Base-by-base conservation (phyloP, 2,329 filamentous ascomycete species). In the Colletotrichum camelliae region DNA sequence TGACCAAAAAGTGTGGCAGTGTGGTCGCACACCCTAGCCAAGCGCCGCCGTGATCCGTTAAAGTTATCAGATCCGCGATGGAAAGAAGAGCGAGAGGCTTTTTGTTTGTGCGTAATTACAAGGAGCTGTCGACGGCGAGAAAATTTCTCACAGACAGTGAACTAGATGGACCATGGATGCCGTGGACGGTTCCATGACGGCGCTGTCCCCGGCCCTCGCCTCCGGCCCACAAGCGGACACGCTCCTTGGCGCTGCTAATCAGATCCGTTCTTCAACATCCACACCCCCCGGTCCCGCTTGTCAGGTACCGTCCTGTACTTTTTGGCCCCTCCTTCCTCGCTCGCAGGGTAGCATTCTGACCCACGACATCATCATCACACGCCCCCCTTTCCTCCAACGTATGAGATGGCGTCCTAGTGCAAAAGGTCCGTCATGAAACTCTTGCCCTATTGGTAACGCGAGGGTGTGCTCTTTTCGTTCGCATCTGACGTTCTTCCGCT, bases 21-120 rank as follows among this genome's bases (percentile, higher is more conserved):
- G 43, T 52, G 43, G 35, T 39, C 35, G 35, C 35, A 64, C 61
- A 75, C 52, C 55, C 68, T 52, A 24, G 68, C 61, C 37, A n/a
- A 52, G 43, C 43, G 43, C 43, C n/a, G 31, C n/a, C 12, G 27
- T 57, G 57, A 48, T 67, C 31, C 33, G 43, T 73, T 75, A 68
- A 37, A 68, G 70, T 75, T 75, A 75, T 75, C 73, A 75, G 73
- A 75, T 75, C 73, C 70, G 64, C 57, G 69, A 57, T 29, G 24
- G n/a, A 52, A 21, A 52, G 43, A 21, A 52, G 43, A 52, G 62
- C 64, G n/a, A 62, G 39, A 27, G 69, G 69, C 16, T 37, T 58
- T 35, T 65, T 24, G 27, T 48, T n/a, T 73, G n/a, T 55, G n/a
- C 37, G 37, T n/a, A 29, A n/a, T 31, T 21, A 37, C 27, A 35